Evolutionary conservation across 148 eudicot genomes (phyloP).

Genomic region (Vaccinium corymbosum): DNA sequence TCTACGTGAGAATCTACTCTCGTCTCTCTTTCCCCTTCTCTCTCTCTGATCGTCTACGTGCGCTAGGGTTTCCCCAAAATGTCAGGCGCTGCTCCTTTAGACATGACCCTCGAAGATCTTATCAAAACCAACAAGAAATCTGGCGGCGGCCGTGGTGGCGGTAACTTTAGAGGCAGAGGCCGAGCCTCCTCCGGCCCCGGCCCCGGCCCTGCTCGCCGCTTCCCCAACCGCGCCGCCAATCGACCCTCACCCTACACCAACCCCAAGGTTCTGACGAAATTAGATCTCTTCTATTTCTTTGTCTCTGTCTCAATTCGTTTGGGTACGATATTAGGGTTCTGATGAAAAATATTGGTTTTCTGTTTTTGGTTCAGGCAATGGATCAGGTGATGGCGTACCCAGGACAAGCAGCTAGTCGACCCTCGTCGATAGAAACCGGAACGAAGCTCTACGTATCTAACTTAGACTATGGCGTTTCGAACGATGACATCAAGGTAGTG

Average conservation of each 20-base stretch:
- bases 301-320: background rate
- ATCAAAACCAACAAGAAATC: constrained; percentile 81
- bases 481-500: constrained; percentile 80
- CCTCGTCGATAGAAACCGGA: constrained; percentile 70
- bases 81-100: constrained; percentile 61
- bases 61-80: constrained; percentile 27
- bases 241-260: constrained; percentile 66
- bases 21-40: too few species aligned
- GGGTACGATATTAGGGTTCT: background rate
- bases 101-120: constrained; percentile 87
- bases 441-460: constrained; percentile 89
- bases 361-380: constrained; percentile 42
- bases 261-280: constrained; percentile 34
- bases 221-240: constrained; percentile 48
- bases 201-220: constrained; percentile 71
- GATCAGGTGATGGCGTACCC: constrained; percentile 37
- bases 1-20: too few species aligned
- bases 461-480: constrained; percentile 87
- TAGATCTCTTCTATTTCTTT: constrained; percentile 6
- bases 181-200: constrained; percentile 37
- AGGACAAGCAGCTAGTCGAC: constrained; percentile 34
- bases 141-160: constrained; percentile 26
- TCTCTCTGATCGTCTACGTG: too few species aligned
- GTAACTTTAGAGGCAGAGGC: constrained; percentile 40
- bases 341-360: background rate